Percentiles rank a stretch among this genome's conserved stretches.
Conservation (phyloP, 73 alveolate genomes). For the Uronychia setigera region DNA sequence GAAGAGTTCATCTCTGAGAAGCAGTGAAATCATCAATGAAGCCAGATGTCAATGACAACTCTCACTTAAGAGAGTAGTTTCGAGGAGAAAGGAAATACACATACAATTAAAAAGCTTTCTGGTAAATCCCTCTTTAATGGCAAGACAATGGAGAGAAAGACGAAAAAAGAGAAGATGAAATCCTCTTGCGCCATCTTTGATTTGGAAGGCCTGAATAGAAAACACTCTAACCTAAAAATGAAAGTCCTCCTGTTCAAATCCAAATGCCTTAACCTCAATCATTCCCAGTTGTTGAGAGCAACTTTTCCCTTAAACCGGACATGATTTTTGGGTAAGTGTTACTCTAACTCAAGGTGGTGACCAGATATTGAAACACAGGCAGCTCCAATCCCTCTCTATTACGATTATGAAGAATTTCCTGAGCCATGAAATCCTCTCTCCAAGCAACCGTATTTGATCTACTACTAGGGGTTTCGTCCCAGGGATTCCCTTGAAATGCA, state of each 20-base stretch:
- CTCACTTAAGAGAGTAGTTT: no score
- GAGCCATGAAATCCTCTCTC: constrained; percentile 26
- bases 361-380: constrained; percentile 37
- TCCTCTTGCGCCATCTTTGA: not conserved
- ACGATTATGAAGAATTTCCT: constrained; percentile 46
- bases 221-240: not conserved
- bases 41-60: no score
- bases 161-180: not conserved
- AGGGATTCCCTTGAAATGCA: constrained; percentile 63
- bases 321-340: constrained; percentile 43
- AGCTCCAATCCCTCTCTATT: constrained; percentile 72
- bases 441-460: constrained; percentile 13
- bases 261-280: constrained; percentile 5
- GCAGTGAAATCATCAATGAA: no score
- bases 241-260: not conserved
- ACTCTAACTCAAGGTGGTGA: constrained; percentile 9
- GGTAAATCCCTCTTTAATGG: no score
- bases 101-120: no score
- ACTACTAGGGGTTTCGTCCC: constrained; percentile 53
- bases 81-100: no score
- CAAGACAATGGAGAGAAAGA: no score
- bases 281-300: constrained; percentile 26
- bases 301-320: constrained; percentile 32
- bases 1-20: no score
- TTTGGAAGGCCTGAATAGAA: not conserved